phyloP scores from a whole-genome alignment of 495 filamentous ascomycete genomes.

The Aspergillus egyptiacus region DNA sequence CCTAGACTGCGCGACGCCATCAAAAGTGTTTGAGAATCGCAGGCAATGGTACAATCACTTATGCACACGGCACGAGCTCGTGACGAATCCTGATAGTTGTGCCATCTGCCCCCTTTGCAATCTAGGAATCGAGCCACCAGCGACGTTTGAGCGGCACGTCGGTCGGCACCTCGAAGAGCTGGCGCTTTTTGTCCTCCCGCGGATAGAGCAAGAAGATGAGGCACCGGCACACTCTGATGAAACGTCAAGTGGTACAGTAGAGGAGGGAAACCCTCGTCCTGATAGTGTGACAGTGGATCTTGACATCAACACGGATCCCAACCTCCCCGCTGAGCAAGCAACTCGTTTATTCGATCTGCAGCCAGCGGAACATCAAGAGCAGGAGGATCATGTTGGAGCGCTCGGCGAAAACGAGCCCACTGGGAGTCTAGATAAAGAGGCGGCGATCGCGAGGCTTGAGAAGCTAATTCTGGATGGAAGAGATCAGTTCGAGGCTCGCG shows the following conservation, averaged over 20 bases:
- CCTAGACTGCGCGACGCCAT: conserved; percentile 15
- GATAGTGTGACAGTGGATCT: too few species aligned
- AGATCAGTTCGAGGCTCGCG: too few species aligned
- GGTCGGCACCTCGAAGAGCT: conserved; percentile 17
- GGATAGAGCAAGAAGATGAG: neutral
- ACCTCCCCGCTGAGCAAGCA: too few species aligned
- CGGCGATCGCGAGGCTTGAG: too few species aligned
- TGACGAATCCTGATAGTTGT: neutral
- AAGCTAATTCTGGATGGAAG: too few species aligned
- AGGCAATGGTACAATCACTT: conserved; percentile 24
- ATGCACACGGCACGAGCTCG: neutral
- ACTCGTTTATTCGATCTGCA: too few species aligned
- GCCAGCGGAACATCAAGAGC: too few species aligned
- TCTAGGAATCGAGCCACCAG: neutral
- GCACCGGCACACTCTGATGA: neutral
- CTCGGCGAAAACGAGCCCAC: too few species aligned
- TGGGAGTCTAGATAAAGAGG: too few species aligned
- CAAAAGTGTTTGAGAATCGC: conserved; percentile 18
- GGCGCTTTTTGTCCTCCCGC: conserved; percentile 10
- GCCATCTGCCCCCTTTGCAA: conserved; percentile 9
- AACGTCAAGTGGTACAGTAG: neutral
- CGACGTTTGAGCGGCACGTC: conserved; percentile 13
- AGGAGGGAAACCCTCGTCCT: too few species aligned
- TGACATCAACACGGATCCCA: too few species aligned
- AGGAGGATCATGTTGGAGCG: too few species aligned